Percentiles rank a stretch among this genome's conserved stretches.
Evolutionary conservation across 352 stramenopile genomes (phyloP).

Genomic region (Pythium monospermum): DNA sequence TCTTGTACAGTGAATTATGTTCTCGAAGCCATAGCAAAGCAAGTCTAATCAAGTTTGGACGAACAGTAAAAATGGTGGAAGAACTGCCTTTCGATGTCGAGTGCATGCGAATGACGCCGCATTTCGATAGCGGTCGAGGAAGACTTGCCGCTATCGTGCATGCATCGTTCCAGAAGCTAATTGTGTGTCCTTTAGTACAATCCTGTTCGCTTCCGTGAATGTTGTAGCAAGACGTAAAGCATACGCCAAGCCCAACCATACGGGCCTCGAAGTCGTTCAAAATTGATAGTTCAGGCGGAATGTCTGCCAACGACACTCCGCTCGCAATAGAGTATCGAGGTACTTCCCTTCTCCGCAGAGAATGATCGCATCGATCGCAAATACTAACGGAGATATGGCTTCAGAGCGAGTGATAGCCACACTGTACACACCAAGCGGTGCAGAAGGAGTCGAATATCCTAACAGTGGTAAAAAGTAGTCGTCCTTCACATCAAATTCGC

Average conservation of each 20-base stretch:
- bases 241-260: constrained; percentile 3
- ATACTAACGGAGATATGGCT: no score
- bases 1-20: constrained; percentile 5
- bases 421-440: no score
- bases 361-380: background rate
- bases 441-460: no score
- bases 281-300: background rate
- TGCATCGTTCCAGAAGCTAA: constrained; percentile 13
- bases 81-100: background rate
- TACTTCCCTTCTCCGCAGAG: background rate
- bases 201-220: constrained; percentile 3
- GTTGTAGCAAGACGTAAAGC: constrained; percentile 12
- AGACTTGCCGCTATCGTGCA: background rate
- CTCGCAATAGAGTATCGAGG: background rate
- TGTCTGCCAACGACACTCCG: background rate
- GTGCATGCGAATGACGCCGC: constrained; percentile 2
- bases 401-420: no score
- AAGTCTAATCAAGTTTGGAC: constrained; percentile 1
- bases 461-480: background rate
- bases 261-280: constrained; percentile 5
- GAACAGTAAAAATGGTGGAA: background rate
- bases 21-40: constrained; percentile 2
- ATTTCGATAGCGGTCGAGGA: constrained; percentile 1
- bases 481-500: background rate
- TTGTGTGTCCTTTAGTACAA: constrained; percentile 3